Percentiles rank a stretch among this genome's conserved stretches.
These are phyloP conservation scores for Ogataea nakhonphanomensis DNA, from an alignment of 805 yeast genomes.

Conservation along the genomic window DNA sequence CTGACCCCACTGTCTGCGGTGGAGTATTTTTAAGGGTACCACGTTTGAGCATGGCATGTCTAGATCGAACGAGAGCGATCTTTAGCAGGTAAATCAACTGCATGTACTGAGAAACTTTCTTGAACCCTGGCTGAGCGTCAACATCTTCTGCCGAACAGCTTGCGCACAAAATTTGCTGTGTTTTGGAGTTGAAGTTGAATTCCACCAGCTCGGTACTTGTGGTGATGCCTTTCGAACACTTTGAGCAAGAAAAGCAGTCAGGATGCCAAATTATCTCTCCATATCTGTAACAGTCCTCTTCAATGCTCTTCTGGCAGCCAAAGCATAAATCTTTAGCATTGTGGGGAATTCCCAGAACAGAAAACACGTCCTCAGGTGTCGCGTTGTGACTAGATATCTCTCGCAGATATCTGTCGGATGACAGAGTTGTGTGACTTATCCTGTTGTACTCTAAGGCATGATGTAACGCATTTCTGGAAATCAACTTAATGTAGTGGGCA, in stretches of 20 bases:
- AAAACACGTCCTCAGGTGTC: conserved; percentile 37
- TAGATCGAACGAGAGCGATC: conserved; percentile 78
- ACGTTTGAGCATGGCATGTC: conserved; percentile 48
- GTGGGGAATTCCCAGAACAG: conserved; percentile 44
- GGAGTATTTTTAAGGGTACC: conserved; percentile 14
- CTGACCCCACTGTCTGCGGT: conserved; percentile 8
- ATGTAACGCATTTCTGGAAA: conserved; percentile 76
- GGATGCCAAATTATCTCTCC: conserved; percentile 76
- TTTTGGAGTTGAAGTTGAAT: conserved; percentile 41
- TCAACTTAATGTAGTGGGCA: conserved; percentile 86
- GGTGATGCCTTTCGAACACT: conserved; percentile 46
- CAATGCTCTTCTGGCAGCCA: conserved; percentile 71
- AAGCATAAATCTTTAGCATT: conserved; percentile 76
- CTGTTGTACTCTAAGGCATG: conserved; percentile 71
- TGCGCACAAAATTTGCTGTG: conserved; percentile 49
- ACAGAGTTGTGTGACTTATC: conserved; percentile 51
- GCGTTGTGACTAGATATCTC: conserved; percentile 47
- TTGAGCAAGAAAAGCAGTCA: conserved; percentile 64
- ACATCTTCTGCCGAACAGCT: conserved; percentile 55
- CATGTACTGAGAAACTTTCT: conserved; percentile 58
- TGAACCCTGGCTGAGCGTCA: conserved; percentile 53
- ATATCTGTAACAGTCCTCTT: conserved; percentile 70
- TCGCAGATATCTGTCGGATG: conserved; percentile 60
- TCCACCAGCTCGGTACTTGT: conserved; percentile 40
- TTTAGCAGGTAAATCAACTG: conserved; percentile 77